These are phyloP conservation scores for Lipomyces sp. DNA, from an alignment of 805 yeast species.

Conservation along the genomic window DNA sequence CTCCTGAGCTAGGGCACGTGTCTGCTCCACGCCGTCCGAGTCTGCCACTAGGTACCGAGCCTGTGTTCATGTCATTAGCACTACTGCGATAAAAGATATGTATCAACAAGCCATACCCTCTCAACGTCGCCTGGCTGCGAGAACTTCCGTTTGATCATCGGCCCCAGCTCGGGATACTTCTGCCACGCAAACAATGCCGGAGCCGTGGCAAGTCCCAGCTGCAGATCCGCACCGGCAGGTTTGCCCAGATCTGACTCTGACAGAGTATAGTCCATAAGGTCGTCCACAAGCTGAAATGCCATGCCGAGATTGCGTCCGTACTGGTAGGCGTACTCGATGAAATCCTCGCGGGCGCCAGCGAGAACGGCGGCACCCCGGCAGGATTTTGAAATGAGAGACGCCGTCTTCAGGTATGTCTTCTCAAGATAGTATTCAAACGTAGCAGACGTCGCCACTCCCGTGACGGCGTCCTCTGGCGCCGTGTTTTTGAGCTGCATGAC, in stretches of 20 bases:
- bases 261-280: slow-evolving; percentile 91
- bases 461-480: slow-evolving; percentile 50
- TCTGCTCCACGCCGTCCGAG: slow-evolving; percentile 71
- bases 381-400: slow-evolving; percentile 88
- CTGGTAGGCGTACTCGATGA: slow-evolving; percentile 83
- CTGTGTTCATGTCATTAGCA: background rate
- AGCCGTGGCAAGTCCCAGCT: slow-evolving; percentile 93
- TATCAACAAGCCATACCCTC: slow-evolving; percentile 26
- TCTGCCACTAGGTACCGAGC: slow-evolving; percentile 71
- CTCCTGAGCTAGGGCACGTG: slow-evolving; percentile 69
- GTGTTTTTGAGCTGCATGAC: slow-evolving; percentile 98
- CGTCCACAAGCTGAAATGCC: slow-evolving; percentile 95
- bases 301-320: slow-evolving; percentile 92
- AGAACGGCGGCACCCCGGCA: slow-evolving; percentile 90
- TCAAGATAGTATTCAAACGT: slow-evolving; percentile 94
- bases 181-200: slow-evolving; percentile 95
- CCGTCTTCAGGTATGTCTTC: slow-evolving; percentile 93
- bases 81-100: background rate
- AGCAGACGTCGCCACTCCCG: slow-evolving; percentile 52
- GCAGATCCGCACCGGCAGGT: slow-evolving; percentile 92
- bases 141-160: slow-evolving; percentile 79
- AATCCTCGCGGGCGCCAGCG: slow-evolving; percentile 71
- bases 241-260: slow-evolving; percentile 82
- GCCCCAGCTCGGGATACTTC: slow-evolving; percentile 78
- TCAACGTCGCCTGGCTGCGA: slow-evolving; percentile 78